These are phyloP conservation scores for Globisporangium polare DNA, from an alignment of 352 stramenopile species.

Conservation along the genomic window DNA sequence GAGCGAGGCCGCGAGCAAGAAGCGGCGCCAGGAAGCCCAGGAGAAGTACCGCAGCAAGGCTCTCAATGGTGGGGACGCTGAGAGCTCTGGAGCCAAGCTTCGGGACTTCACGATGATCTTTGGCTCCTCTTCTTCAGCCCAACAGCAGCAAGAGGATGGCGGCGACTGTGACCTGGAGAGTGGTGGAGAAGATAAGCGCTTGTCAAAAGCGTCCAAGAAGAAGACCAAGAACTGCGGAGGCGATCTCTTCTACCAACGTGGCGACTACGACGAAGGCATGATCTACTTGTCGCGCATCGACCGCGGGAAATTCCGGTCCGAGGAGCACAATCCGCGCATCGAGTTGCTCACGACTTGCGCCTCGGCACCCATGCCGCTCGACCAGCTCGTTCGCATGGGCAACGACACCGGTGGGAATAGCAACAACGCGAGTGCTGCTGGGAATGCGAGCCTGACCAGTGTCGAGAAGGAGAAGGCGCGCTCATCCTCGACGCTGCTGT, in stretches of 20 bases:
- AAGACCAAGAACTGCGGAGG: constrained; percentile 53
- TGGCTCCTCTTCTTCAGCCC: constrained; percentile 2
- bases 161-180: not conserved
- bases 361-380: constrained; percentile 39
- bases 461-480: constrained; percentile 6
- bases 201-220: constrained; percentile 10
- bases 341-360: constrained; percentile 44
- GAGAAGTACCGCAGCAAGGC: constrained; percentile 66
- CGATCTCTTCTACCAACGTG: constrained; percentile 84
- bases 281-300: constrained; percentile 86
- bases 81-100: constrained; percentile 23
- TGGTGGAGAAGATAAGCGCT: constrained; percentile 9
- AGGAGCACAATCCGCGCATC: constrained; percentile 51
- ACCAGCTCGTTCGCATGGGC: constrained; percentile 40
- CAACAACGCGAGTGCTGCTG: not conserved
- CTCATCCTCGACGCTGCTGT: constrained; percentile 13
- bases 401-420: constrained; percentile 6
- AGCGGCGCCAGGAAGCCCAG: constrained; percentile 72
- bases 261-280: constrained; percentile 79
- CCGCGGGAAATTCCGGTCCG: constrained; percentile 53
- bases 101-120: constrained; percentile 69
- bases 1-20: constrained; percentile 77
- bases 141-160: not conserved
- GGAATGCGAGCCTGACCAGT: not conserved
- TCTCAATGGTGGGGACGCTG: constrained; percentile 16